Conservation (phyloP, 2,329 filamentous ascomycete genomes). For the Fusarium sp. region DNA sequence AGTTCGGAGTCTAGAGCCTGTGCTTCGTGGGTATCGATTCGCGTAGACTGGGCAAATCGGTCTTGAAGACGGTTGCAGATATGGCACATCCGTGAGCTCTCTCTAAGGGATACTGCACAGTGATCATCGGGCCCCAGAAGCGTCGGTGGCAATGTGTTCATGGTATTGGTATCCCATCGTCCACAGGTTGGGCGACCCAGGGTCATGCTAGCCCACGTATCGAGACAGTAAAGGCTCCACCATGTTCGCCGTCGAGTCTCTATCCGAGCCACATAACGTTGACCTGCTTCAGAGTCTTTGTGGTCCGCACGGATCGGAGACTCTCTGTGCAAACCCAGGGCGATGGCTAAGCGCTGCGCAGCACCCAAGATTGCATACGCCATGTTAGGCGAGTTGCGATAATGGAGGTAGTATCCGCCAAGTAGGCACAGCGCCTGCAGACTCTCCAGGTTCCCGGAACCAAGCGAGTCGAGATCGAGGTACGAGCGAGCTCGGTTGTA, state of each 20-base stretch:
- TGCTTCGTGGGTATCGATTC: conserved; percentile 42
- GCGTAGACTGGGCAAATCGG: conserved; percentile 45
- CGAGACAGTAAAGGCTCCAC: conserved; percentile 79
- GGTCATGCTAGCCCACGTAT: conserved; percentile 78
- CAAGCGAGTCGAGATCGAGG: conserved; percentile 67
- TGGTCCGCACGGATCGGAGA: conserved; percentile 17
- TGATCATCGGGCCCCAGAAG: conserved; percentile 40
- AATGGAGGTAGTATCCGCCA: conserved; percentile 82
- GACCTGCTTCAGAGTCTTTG: conserved; percentile 60
- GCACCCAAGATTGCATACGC: conserved; percentile 79
- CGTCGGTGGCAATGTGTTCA: conserved; percentile 45
- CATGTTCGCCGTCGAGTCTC: conserved; percentile 76
- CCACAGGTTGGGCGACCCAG: conserved; percentile 68
- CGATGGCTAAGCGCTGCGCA: conserved; percentile 79
- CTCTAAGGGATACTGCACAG: conserved; percentile 39
- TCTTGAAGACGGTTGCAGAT: conserved; percentile 47
- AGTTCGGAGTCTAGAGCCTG: conserved; percentile 45
- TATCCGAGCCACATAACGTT: conserved; percentile 9
- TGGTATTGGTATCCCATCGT: conserved; percentile 46
- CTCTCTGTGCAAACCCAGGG: conserved; percentile 78
- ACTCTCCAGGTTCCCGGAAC: conserved; percentile 75
- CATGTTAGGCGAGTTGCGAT: conserved; percentile 81
- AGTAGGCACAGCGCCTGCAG: conserved; percentile 78
- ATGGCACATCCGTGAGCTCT: conserved; percentile 46
- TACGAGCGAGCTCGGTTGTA: conserved; percentile 66